Evolutionary conservation across 1,284 basidiomycete genomes (phyloP), one percentile per base, ranked within the genome.

Genomic region (Rhizoctonia solani): DNA sequence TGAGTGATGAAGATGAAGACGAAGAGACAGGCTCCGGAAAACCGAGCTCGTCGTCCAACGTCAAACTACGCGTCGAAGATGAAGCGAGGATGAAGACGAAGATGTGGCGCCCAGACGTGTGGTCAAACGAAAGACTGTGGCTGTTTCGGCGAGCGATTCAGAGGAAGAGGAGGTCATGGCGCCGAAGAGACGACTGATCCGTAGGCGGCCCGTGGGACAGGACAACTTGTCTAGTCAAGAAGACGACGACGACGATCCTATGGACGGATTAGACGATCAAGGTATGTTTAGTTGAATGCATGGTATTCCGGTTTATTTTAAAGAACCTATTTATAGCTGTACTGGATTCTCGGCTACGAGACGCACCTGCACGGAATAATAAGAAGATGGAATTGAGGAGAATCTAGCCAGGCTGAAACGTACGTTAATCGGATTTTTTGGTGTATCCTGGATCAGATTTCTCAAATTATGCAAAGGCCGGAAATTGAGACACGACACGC

Each of bases 321-420:
- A 53, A 14, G 32, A 21, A 16, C 21, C 14, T 54, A 55, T 54
- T 25, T 16, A 14, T 70, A 92, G 87, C 79, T 66, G 87, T 92
- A 27, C 76, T 92, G 52, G 79, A 85, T 34, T 78, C 76, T 5
- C 85, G 90, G 41, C 75, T 92, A 25, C 84, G 90, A 37, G 76
- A 77, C 32, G 82, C 88, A 23, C 79, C 79, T 58, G 89, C 85
- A 74, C 81, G 59, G 6, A 65, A 65, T 19, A 65, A 34, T 19
- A 52, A 53, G 37, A 53, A 82, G 74, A 83, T 84, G 13, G 71
- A 75, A 3, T 90, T 84, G 73, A 85, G 71, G 81, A 81, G 73
- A 87, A 84, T 70, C 75, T 92, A 3, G 87, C 88, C 69, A 83
- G 77, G 69, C 72, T 92, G 56, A 88, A 84, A 77, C 79, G 90